Evolutionary conservation across 1,284 basidiomycete species (phyloP).

Genomic region (Cryptococcus amylolentus): DNA sequence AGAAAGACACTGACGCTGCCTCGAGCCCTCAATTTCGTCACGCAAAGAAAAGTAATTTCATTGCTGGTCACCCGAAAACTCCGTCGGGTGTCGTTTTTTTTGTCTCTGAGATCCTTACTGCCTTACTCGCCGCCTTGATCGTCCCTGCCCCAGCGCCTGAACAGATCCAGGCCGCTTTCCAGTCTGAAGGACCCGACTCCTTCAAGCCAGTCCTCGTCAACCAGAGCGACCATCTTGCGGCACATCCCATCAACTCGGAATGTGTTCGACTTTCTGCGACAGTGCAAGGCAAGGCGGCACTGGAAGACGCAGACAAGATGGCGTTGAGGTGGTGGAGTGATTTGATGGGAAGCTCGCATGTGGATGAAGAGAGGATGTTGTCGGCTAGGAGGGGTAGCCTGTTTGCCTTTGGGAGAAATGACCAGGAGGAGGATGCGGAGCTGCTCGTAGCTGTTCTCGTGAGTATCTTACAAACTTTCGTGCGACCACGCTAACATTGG

Average conservation of each 20-base stretch:
- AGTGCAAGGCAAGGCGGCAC: conserved; percentile 12
- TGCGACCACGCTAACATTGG: not conserved
- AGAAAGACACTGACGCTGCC: conserved; percentile 15
- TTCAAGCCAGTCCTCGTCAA: conserved; percentile 18
- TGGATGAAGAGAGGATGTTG: conserved; percentile 5
- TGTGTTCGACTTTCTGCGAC: conserved; percentile 4
- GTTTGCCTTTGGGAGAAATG: conserved; percentile 26
- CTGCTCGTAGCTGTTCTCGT: conserved; percentile 40
- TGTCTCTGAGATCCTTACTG: conserved; percentile 35
- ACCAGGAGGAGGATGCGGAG: conserved; percentile 41
- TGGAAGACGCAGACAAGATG: conserved; percentile 21
- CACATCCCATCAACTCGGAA: conserved; percentile 9
- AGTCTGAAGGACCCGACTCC: conserved; percentile 3
- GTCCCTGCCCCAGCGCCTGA: conserved; percentile 15
- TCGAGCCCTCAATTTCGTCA: conserved; percentile 9
- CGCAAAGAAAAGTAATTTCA: conserved; percentile 16
- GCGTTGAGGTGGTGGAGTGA: conserved; percentile 43
- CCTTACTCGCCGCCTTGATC: conserved; percentile 34
- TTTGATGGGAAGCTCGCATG: conserved; percentile 22
- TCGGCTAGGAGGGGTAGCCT: conserved; percentile 15
- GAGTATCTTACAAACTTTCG: conserved; percentile 1
- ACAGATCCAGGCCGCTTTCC: conserved; percentile 20
- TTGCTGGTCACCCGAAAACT: conserved; percentile 30
- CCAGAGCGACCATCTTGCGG: conserved; percentile 28
- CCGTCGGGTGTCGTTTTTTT: conserved; percentile 33